Conservation (phyloP, 805 yeast genomes). For the Wickerhamomyces kurtzmanii region DNA sequence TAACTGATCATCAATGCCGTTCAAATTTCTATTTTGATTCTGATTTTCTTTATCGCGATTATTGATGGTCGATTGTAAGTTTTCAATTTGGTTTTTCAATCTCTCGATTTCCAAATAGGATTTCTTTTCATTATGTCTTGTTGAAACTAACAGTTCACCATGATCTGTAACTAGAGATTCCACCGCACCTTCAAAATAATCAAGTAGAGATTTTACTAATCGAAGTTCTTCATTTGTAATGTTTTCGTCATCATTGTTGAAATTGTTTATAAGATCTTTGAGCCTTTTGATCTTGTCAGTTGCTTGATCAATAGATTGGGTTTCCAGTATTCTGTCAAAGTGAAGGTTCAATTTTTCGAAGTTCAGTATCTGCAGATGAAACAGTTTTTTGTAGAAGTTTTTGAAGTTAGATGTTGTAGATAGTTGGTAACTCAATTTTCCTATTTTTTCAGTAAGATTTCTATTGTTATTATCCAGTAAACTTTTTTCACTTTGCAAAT, state of each 20-base stretch:
- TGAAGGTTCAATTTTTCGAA: conserved; percentile 39
- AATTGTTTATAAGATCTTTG: conserved; percentile 15
- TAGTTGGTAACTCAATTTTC: conserved; percentile 16
- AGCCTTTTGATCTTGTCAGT: conserved; percentile 35
- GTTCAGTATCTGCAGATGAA: conserved; percentile 30
- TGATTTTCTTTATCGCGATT: conserved; percentile 3
- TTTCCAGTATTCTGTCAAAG: conserved; percentile 47
- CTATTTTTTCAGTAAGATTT: conserved; percentile 27
- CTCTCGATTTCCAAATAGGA: conserved; percentile 1
- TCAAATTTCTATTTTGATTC: too few species aligned
- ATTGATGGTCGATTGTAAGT: conserved; percentile 6
- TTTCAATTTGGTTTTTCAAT: conserved; percentile 2
- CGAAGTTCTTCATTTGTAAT: too few species aligned
- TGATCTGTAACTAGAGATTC: conserved; percentile 51
- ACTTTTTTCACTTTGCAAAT: conserved; percentile 26
- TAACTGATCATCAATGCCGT: conserved; percentile 6
- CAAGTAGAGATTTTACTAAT: conserved; percentile 33
- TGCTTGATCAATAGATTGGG: conserved; percentile 50
- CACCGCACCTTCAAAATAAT: conserved; percentile 51
- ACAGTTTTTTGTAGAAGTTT: conserved; percentile 31
- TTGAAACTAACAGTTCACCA: conserved; percentile 19
- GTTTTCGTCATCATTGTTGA: conserved; percentile 14
- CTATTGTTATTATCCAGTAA: conserved; percentile 25
- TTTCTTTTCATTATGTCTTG: conserved; percentile 2
- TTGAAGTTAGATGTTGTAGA: conserved; percentile 21